Percentiles rank a stretch among this genome's conserved stretches.
These are phyloP conservation scores for Huntiella savannae DNA, from an alignment of 2,329 filamentous ascomycete species.

Conservation along the genomic window DNA sequence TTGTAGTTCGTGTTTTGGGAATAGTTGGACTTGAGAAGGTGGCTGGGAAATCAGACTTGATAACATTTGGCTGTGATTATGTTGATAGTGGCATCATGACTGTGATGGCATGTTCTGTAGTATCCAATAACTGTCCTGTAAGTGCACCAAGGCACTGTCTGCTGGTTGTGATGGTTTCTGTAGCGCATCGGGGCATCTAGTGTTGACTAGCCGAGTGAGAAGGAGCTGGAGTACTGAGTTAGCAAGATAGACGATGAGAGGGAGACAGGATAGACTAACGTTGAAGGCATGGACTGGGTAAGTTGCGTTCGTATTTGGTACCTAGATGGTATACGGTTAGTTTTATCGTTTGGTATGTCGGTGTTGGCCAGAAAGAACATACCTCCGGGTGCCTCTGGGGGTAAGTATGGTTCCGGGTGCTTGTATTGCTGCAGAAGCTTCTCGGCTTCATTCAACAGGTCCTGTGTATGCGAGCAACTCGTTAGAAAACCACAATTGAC, in stretches of 20 bases:
- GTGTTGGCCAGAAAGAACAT: conserved; percentile 17
- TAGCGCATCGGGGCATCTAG: not conserved
- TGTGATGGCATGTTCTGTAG: not conserved
- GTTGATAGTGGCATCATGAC: too few relatives aligned
- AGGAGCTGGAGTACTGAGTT: conserved; percentile 3
- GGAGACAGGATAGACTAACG: conserved; percentile 38
- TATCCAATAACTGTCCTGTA: not conserved
- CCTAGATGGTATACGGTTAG: conserved; percentile 28
- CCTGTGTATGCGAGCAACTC: conserved; percentile 29
- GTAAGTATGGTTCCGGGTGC: conserved; percentile 82
- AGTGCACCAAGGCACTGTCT: not conserved
- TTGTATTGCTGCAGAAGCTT: conserved; percentile 84
- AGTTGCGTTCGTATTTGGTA: conserved; percentile 89
- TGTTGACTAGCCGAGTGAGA: not conserved
- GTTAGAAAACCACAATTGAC: not conserved
- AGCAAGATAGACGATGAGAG: not conserved
- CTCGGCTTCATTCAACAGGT: conserved; percentile 72
- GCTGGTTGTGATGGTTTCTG: not conserved
- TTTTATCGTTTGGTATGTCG: not conserved
- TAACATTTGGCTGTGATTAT: too few relatives aligned
- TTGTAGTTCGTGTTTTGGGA: too few relatives aligned
- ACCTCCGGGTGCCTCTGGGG: conserved; percentile 89
- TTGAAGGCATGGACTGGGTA: conserved; percentile 60
- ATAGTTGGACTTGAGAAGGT: not conserved
- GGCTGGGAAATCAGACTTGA: too few relatives aligned